Percentiles rank a stretch among this genome's conserved stretches.
Evolutionary conservation across 768 basidiomycete species (phyloP).

Genomic region (Amanita rubescens): DNA sequence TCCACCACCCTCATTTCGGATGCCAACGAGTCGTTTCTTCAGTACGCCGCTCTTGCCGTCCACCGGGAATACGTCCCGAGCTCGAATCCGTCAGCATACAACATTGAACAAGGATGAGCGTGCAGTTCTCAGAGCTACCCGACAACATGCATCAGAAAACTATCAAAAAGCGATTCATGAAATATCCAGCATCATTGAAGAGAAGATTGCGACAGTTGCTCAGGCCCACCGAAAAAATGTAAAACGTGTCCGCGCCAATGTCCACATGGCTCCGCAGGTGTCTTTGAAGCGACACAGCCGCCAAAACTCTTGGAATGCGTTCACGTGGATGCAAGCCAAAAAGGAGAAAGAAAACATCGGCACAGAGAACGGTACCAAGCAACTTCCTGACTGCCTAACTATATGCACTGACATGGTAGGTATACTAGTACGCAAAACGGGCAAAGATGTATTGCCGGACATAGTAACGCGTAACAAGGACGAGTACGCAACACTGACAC

Average conservation of each 20-base stretch:
- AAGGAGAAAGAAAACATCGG: background rate
- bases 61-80: no score
- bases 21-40: no score
- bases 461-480: conserved; percentile 4
- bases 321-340: conserved; percentile 7
- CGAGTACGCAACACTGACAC: conserved; percentile 1
- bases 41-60: no score
- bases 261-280: conserved; percentile 5
- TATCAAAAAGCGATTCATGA: background rate
- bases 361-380: background rate
- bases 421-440: background rate
- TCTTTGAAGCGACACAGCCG: background rate
- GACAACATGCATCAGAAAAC: no score
- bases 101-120: no score
- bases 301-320: conserved; percentile 10
- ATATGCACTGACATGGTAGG: background rate
- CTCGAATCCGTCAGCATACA: no score
- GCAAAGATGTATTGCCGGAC: background rate
- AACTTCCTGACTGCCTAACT: background rate
- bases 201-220: background rate
- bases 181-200: no score
- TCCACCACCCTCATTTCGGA: no score
- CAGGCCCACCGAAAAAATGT: conserved; percentile 8
- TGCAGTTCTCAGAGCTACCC: no score
- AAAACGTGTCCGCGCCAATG: background rate